Percentiles rank a stretch among this genome's conserved stretches.
phyloP scores from a whole-genome alignment of 495 filamentous ascomycete species.

The Platismatia glauca region DNA sequence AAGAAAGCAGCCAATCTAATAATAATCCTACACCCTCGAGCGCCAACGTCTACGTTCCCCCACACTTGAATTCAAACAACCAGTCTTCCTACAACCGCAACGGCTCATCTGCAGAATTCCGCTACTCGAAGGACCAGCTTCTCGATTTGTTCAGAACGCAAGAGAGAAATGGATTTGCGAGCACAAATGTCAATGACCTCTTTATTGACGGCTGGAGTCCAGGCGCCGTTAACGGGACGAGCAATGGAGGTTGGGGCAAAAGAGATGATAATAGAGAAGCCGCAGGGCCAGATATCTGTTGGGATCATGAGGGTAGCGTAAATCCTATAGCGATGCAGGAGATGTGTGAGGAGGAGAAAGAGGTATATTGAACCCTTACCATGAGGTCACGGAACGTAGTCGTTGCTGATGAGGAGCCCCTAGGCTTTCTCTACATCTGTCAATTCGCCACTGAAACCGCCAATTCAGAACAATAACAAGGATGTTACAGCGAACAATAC shows the following conservation, averaged over 20 bases:
- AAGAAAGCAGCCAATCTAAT: conserved; percentile 40
- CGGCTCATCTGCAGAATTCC: conserved; percentile 44
- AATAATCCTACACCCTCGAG: conserved; percentile 42
- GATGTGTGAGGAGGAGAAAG: conserved; percentile 75
- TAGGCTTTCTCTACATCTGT: conserved; percentile 75
- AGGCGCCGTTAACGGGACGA: conserved; percentile 49
- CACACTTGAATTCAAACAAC: conserved; percentile 47
- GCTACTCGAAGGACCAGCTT: conserved; percentile 79
- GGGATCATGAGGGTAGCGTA: conserved; percentile 68
- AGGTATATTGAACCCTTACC: conserved; percentile 40
- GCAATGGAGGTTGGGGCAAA: conserved; percentile 67
- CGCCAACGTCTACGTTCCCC: conserved; percentile 51
- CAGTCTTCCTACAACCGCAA: conserved; percentile 43
- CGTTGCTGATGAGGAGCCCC: conserved; percentile 22
- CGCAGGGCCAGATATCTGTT: conserved; percentile 72
- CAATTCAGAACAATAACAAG: conserved; percentile 59
- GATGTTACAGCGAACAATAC: conserved; percentile 51
- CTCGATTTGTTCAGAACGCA: conserved; percentile 63
- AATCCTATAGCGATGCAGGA: conserved; percentile 66
- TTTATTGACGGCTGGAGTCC: conserved; percentile 73
- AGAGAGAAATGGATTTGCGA: conserved; percentile 45
- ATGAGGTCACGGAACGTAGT: background rate
- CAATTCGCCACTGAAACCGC: conserved; percentile 87
- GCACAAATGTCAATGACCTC: conserved; percentile 58
- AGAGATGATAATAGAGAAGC: conserved; percentile 57